phyloP scores from a whole-genome alignment of 306 rosid genomes.

The Vigna mungo region DNA sequence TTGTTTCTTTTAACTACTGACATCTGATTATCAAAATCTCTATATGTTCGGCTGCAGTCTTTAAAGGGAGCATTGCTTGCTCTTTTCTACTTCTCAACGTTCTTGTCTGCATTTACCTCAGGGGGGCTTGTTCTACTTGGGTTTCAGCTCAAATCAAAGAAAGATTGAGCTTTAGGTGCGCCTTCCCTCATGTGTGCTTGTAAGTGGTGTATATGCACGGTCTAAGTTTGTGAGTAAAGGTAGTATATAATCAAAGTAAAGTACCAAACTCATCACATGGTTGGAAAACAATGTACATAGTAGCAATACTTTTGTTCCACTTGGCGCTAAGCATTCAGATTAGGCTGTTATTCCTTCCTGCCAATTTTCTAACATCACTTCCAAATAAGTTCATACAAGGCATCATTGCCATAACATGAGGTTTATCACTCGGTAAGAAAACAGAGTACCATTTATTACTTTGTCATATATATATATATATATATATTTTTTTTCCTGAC shows the following conservation, averaged over 20 bases:
- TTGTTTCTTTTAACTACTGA: conserved; percentile 12
- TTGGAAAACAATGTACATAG: conserved; percentile 33
- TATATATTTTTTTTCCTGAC: not conserved
- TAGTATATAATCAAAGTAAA: conserved; percentile 12
- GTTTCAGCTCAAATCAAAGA: conserved; percentile 72
- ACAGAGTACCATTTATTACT: conserved; percentile 8
- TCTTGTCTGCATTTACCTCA: conserved; percentile 66
- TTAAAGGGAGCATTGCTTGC: conserved; percentile 80
- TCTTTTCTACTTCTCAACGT: conserved; percentile 64
- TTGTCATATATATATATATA: no score
- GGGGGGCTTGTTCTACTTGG: conserved; percentile 85
- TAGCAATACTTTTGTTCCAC: conserved; percentile 28
- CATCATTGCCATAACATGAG: no score
- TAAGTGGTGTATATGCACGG: conserved; percentile 40
- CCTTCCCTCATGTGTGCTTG: conserved; percentile 37
- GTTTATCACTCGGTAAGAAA: not conserved
- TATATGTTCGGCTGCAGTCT: conserved; percentile 60
- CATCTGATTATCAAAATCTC: conserved; percentile 38
- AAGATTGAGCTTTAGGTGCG: conserved; percentile 49
- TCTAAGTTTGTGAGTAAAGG: conserved; percentile 24
- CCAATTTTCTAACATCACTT: no score
- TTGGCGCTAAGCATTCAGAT: not conserved
- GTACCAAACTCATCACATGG: conserved; percentile 27
- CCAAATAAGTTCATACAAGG: no score
- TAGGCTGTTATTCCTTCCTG: no score